Percentiles rank a stretch among this genome's conserved stretches.
phyloP scores from a whole-genome alignment of 306 rosid species.

The Cucumis melo region DNA sequence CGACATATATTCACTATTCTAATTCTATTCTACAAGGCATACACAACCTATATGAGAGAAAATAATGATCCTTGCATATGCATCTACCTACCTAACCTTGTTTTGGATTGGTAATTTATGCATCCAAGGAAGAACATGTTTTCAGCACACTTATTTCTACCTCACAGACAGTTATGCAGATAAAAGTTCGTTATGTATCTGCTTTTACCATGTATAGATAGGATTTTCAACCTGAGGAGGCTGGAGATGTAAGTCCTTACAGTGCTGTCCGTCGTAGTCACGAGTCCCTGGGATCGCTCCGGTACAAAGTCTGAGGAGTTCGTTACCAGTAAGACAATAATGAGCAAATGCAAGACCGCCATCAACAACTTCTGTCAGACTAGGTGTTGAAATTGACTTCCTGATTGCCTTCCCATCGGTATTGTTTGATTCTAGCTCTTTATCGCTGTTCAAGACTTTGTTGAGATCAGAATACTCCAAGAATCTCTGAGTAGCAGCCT shows the following conservation, averaged over 20 bases:
- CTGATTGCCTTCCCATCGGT: slow-evolving; percentile 12
- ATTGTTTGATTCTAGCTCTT: slow-evolving; percentile 16
- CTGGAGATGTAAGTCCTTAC: slow-evolving; percentile 67
- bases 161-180: slow-evolving; percentile 7
- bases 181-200: background rate
- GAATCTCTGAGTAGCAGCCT: slow-evolving; percentile 94
- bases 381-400: slow-evolving; percentile 47
- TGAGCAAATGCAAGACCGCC: slow-evolving; percentile 97
- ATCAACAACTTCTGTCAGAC: slow-evolving; percentile 46
- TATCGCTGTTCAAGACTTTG: slow-evolving; percentile 30
- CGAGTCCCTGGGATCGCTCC: slow-evolving; percentile 95
- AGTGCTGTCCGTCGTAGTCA: slow-evolving; percentile 71
- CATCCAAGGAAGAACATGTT: background rate
- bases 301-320: slow-evolving; percentile 65
- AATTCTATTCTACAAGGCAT: background rate
- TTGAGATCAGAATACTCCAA: slow-evolving; percentile 76
- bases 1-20: background rate
- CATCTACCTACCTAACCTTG: background rate
- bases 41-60: background rate
- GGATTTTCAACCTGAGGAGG: slow-evolving; percentile 89
- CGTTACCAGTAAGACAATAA: slow-evolving; percentile 80
- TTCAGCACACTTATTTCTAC: background rate
- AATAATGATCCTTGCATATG: background rate
- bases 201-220: slow-evolving; percentile 70
- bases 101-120: background rate